phyloP scores from a whole-genome alignment of 2,329 filamentous ascomycete species.

The Fusarium heterosporum region DNA sequence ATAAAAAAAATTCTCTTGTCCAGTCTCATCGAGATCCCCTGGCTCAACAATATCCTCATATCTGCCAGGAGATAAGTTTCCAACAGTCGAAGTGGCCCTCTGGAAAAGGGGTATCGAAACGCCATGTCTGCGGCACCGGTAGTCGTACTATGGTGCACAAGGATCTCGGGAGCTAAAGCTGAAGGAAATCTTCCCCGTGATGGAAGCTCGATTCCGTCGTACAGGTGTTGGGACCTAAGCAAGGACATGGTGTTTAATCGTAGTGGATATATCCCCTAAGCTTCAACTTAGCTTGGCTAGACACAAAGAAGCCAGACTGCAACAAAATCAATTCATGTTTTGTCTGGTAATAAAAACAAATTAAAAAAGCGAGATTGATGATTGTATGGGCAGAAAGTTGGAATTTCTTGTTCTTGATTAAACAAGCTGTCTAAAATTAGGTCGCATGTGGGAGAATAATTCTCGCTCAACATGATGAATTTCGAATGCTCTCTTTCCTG shows the following conservation, averaged over 20 bases:
- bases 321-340: neutral
- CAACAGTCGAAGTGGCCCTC: conserved; percentile 26
- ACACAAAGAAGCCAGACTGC: neutral
- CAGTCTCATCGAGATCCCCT: conserved; percentile 1
- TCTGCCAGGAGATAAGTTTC: conserved; percentile 16
- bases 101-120: conserved; percentile 15
- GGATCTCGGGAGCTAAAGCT: conserved; percentile 26
- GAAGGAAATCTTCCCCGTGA: conserved; percentile 31
- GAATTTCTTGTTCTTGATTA: neutral
- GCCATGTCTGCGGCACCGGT: conserved; percentile 35
- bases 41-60: conserved; percentile 2
- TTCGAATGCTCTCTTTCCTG: neutral
- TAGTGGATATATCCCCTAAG: conserved; percentile 18
- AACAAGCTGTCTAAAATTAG: neutral
- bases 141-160: conserved; percentile 27
- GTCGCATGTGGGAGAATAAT: neutral
- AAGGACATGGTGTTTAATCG: conserved; percentile 24
- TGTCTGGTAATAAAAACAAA: neutral
- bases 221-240: conserved; percentile 14
- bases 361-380: neutral
- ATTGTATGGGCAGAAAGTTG: neutral
- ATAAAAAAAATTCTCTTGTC: neutral
- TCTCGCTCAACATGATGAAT: neutral
- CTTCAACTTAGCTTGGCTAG: conserved; percentile 22
- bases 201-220: conserved; percentile 22